phyloP scores from a whole-genome alignment of 805 yeast species.

The Pichia occidentalis region DNA sequence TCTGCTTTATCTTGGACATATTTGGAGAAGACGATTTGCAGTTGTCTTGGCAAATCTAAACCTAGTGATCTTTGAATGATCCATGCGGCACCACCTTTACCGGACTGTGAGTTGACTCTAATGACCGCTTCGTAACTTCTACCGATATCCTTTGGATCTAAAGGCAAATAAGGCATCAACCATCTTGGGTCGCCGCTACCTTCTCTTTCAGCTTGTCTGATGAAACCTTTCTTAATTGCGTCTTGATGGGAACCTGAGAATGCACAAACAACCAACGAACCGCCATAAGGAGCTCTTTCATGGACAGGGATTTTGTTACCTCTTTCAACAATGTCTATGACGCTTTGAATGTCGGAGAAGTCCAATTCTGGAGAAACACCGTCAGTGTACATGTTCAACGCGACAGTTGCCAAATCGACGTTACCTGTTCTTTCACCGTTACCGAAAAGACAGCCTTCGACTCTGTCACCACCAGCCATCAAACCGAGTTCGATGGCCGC shows the following conservation, averaged over 20 bases:
- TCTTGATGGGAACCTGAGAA: slow-evolving; percentile 53
- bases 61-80: slow-evolving; percentile 64
- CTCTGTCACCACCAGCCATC: slow-evolving; percentile 81
- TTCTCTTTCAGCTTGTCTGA: slow-evolving; percentile 45
- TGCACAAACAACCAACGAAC: slow-evolving; percentile 72
- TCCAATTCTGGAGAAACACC: slow-evolving; percentile 69
- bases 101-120: slow-evolving; percentile 81
- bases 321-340: slow-evolving; percentile 64
- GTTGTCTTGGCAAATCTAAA: slow-evolving; percentile 63
- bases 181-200: slow-evolving; percentile 46
- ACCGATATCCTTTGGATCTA: slow-evolving; percentile 78
- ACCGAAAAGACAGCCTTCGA: slow-evolving; percentile 77
- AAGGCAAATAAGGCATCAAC: slow-evolving; percentile 71
- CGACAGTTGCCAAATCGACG: slow-evolving; percentile 70
- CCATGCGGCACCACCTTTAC: slow-evolving; percentile 88
- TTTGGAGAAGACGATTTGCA: slow-evolving; percentile 63
- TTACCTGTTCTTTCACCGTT: slow-evolving; percentile 85
- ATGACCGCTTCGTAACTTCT: slow-evolving; percentile 77
- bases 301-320: slow-evolving; percentile 72
- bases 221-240: slow-evolving; percentile 32
- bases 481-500: slow-evolving; percentile 75
- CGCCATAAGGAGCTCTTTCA: slow-evolving; percentile 76
- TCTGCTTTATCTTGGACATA: slow-evolving; percentile 64
- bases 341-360: slow-evolving; percentile 58
- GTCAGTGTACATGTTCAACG: slow-evolving; percentile 70